These are phyloP conservation scores for Telopea speciosissima DNA, from an alignment of 177 flowering plant species.

Conservation along the genomic window DNA sequence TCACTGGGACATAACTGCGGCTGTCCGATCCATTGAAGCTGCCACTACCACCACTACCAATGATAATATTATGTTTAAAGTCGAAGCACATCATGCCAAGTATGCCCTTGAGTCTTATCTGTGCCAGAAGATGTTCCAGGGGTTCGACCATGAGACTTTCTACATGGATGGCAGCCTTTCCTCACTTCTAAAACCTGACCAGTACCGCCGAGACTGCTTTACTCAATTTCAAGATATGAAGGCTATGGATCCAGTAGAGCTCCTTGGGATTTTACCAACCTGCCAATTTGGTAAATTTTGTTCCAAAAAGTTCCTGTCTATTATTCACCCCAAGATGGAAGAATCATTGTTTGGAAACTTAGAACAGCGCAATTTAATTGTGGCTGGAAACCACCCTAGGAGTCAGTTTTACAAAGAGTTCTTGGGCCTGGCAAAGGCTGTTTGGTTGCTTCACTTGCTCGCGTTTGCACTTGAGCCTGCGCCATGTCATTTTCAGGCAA, in stretches of 20 bases:
- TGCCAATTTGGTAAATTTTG: constrained; percentile 86
- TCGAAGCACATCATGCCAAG: constrained; percentile 55
- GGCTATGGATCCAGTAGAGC: constrained; percentile 85
- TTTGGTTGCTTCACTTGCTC: constrained; percentile 89
- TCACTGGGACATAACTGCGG: constrained; percentile 86
- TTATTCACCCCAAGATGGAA: constrained; percentile 91
- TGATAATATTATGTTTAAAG: constrained; percentile 14
- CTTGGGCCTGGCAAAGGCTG: constrained; percentile 64
- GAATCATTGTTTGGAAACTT: constrained; percentile 78
- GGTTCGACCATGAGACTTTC: constrained; percentile 94
- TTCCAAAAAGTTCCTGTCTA: constrained; percentile 61
- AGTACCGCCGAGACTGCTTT: constrained; percentile 76
- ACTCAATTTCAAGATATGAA: constrained; percentile 81
- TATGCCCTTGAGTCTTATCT: constrained; percentile 83
- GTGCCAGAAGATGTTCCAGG: constrained; percentile 67
- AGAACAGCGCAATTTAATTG: constrained; percentile 58
- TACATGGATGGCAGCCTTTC: constrained; percentile 92
- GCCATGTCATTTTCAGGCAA: constrained; percentile 77
- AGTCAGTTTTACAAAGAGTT: constrained; percentile 71
- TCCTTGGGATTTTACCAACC: constrained; percentile 72
- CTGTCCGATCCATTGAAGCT: constrained; percentile 77
- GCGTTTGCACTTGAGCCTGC: constrained; percentile 78
- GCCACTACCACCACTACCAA: constrained; percentile 24
- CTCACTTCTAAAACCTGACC: constrained; percentile 74
- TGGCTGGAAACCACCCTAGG: constrained; percentile 76